Evolutionary conservation across 2,329 filamentous ascomycete species (phyloP).

Genomic region (Xylariaceae sp.): DNA sequence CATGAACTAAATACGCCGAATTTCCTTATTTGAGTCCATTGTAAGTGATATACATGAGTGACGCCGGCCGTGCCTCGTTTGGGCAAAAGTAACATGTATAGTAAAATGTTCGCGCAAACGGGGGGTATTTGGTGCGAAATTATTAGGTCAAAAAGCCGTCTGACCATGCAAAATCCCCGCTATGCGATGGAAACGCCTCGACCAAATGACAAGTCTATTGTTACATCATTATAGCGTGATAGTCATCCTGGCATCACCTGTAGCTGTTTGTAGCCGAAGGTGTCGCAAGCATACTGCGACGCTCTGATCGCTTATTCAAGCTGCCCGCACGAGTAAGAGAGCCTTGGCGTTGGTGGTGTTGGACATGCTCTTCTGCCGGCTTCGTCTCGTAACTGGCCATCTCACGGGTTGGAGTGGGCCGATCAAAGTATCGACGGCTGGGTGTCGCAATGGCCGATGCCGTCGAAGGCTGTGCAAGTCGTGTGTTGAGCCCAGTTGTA

Average conservation of each 20-base stretch:
- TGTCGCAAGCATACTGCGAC: slow-evolving; percentile 38
- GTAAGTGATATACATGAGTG: too few relatives aligned
- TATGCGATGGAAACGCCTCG: not conserved
- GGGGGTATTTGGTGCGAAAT: too few relatives aligned
- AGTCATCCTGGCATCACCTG: slow-evolving; percentile 30
- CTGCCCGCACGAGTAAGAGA: slow-evolving; percentile 44
- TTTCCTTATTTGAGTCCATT: too few relatives aligned
- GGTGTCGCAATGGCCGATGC: slow-evolving; percentile 29
- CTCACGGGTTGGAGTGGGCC: slow-evolving; percentile 38
- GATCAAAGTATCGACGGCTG: slow-evolving; percentile 45
- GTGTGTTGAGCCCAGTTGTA: slow-evolving; percentile 43
- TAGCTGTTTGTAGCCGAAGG: slow-evolving; percentile 39
- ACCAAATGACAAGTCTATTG: slow-evolving; percentile 20
- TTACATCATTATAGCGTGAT: slow-evolving; percentile 28
- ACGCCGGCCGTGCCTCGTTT: too few relatives aligned
- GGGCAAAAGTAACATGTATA: too few relatives aligned
- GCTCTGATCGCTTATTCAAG: slow-evolving; percentile 38
- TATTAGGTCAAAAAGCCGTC: too few relatives aligned
- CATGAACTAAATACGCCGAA: too few relatives aligned
- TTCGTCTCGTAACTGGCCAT: slow-evolving; percentile 31
- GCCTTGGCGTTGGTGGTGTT: slow-evolving; percentile 40
- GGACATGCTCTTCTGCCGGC: slow-evolving; percentile 36
- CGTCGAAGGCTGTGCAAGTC: slow-evolving; percentile 37
- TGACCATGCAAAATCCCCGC: too few relatives aligned
- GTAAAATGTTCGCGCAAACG: too few relatives aligned